A percentile compares a stretch with the other conserved stretches of the same genome.
Conservation (phyloP, 2,329 filamentous ascomycete genomes). For the Apiospora marii region DNA sequence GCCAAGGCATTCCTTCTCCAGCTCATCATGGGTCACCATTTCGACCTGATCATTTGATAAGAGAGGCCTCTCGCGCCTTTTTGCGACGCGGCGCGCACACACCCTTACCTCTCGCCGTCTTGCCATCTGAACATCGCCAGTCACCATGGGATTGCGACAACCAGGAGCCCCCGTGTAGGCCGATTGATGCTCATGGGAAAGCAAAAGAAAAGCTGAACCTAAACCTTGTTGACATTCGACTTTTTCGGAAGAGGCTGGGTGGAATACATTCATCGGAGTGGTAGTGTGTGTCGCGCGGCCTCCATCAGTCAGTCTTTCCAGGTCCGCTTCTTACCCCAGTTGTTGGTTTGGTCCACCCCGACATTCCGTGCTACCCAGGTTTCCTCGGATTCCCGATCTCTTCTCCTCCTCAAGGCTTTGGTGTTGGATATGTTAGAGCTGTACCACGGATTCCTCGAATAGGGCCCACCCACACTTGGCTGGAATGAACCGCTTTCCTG, state of each 20-base stretch:
- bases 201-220: neutral
- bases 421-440: neutral
- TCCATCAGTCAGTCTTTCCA: neutral
- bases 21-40: neutral
- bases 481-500: neutral
- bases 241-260: neutral
- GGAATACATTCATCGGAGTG: neutral
- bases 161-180: neutral
- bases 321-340: neutral
- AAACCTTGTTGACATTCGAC: neutral
- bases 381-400: neutral
- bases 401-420: neutral
- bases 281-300: neutral
- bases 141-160: neutral
- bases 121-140: neutral
- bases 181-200: neutral
- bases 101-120: neutral
- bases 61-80: constrained; percentile 17
- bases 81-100: neutral
- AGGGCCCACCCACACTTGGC: neutral
- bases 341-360: neutral
- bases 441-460: neutral
- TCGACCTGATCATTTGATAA: constrained; percentile 2
- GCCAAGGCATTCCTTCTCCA: constrained; percentile 17
- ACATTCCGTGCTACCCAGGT: neutral